Percentiles rank a stretch among this genome's conserved stretches.
phyloP scores from a whole-genome alignment of 805 yeast species.

The Kodamaea kaohsiungensis region DNA sequence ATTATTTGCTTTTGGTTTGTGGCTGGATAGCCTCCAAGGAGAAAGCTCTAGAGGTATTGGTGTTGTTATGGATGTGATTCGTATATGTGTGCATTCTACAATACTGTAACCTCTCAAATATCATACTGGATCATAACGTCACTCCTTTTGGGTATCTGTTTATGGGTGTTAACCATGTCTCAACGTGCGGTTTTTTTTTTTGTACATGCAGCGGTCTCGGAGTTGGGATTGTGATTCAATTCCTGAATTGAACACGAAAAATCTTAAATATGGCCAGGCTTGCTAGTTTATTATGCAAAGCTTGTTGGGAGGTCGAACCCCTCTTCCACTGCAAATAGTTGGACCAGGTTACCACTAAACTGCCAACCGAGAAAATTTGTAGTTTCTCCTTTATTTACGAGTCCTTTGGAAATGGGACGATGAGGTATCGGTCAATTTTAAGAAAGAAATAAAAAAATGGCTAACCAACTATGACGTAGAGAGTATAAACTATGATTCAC shows the following conservation, averaged over 20 bases:
- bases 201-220: neutral
- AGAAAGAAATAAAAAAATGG: too few species aligned
- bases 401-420: neutral
- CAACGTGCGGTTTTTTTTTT: neutral
- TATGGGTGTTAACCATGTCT: too few species aligned
- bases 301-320: neutral
- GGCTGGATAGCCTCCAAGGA: neutral
- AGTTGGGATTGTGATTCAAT: neutral
- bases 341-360: neutral
- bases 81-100: too few species aligned
- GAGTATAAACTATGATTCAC: too few species aligned
- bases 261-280: neutral
- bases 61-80: too few species aligned
- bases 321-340: neutral
- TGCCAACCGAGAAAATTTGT: neutral
- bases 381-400: neutral
- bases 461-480: too few species aligned
- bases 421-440: too few species aligned
- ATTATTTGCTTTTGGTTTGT: neutral
- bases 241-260: neutral
- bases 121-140: too few species aligned
- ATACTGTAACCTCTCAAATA: too few species aligned
- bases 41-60: too few species aligned
- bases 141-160: too few species aligned
- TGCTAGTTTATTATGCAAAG: neutral